A percentile compares a stretch with the other conserved stretches of the same genome.
These are phyloP conservation scores for Antarctomyces pellizariae DNA, from an alignment of 495 filamentous ascomycete species.

Conservation along the genomic window DNA sequence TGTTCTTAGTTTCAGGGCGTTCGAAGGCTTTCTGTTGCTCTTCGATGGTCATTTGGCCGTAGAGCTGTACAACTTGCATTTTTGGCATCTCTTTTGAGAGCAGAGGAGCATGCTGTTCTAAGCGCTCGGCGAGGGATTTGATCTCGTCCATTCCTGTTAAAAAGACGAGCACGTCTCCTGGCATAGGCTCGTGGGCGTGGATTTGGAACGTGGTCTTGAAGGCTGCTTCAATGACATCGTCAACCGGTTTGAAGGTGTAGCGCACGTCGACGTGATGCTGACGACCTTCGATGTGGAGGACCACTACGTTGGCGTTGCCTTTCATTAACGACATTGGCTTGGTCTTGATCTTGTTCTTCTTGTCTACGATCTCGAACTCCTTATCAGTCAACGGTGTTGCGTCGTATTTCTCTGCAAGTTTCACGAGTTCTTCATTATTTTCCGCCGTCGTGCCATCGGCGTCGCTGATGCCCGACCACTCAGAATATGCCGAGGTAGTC, in stretches of 20 bases:
- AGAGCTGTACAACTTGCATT: slow-evolving; percentile 24
- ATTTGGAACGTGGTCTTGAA: slow-evolving; percentile 75
- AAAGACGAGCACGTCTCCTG: slow-evolving; percentile 86
- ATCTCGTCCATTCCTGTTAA: slow-evolving; percentile 88
- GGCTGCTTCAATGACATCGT: slow-evolving; percentile 63
- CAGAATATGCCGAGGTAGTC: background rate
- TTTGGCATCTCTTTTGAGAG: slow-evolving; percentile 57
- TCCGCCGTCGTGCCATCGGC: background rate
- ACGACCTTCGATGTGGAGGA: slow-evolving; percentile 63
- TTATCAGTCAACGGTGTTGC: slow-evolving; percentile 1
- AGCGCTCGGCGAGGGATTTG: slow-evolving; percentile 51
- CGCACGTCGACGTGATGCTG: slow-evolving; percentile 67
- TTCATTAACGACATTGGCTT: too few relatives aligned
- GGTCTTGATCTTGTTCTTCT: too few relatives aligned
- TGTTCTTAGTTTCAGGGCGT: slow-evolving; percentile 42
- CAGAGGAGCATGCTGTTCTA: slow-evolving; percentile 51
- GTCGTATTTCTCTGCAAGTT: background rate
- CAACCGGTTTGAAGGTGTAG: slow-evolving; percentile 52
- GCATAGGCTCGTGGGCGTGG: slow-evolving; percentile 66
- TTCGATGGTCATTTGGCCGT: slow-evolving; percentile 31
- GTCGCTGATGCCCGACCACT: background rate
- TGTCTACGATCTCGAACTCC: slow-evolving; percentile 10
- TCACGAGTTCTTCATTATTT: background rate
- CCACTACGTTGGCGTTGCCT: slow-evolving; percentile 11
- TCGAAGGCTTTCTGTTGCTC: slow-evolving; percentile 73